Evolutionary conservation across 1,284 basidiomycete species (phyloP), one percentile per base, ranked within the genome.

Genomic region (Naganishia sp.): DNA sequence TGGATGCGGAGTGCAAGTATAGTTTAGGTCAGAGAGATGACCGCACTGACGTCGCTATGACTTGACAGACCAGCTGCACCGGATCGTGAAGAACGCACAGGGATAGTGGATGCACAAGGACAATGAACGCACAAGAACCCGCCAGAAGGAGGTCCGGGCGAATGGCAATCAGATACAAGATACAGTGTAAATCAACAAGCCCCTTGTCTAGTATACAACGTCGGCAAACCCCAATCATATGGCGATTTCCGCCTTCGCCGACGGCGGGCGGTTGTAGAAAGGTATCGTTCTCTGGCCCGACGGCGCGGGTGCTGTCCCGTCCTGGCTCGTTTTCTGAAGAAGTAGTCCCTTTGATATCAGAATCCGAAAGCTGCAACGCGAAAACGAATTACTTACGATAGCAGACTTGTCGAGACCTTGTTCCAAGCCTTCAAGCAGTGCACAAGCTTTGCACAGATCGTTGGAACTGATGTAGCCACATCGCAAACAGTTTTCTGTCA

Each of bases 381-480:
- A 25, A 49, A 23, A 5, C 3, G n/a, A 25, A 25, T 5, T 25
- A 83, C 89, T 75, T 75, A 92, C 91, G 57, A 81, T 71, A 10
- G 80, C 79, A 13, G 78, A 72, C 23, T 75, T 70, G 21, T 79
- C 88, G 78, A 90, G 84, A 4, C 92, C 92, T 53, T 88, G 84
- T 77, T 96, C 93, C n/a, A 97, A 82, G 10, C 92, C 90, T 77
- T 96, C 91, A 0, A 97, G 82, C 21, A 96, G 80, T 0, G 88
- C 90, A 71, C 94, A 97, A 0, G 94, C 94, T 80, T 96, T 95
- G 77, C 94, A 96, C 18, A 97, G 79, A 25, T 89, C 87, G 72
- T 96, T 95, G 66, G 90, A 93, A 0, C 93, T 90, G 82, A 96
- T 93, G 75, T 94, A 94, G 1, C 92, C 92, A 72, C 94, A 97